Evolutionary conservation across 1,284 basidiomycete genomes (phyloP).

Genomic region (Papiliotrema flavescens): DNA sequence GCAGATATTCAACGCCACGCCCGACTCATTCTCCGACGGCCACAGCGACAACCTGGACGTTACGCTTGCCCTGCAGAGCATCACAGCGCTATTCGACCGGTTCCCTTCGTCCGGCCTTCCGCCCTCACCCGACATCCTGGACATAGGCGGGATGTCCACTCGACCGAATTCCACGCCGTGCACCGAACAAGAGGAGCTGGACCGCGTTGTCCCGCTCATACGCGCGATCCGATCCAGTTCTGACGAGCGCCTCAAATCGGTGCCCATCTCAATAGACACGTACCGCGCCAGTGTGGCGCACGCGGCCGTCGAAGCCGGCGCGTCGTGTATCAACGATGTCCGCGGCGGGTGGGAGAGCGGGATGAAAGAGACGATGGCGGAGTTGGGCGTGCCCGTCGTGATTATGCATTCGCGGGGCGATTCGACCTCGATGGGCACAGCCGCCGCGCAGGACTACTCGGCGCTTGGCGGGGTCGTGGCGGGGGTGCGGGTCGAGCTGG

Average conservation of each 20-base stretch:
- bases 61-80: slow-evolving; percentile 26
- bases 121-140: slow-evolving; percentile 64
- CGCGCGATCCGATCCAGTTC: slow-evolving; percentile 36
- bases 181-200: slow-evolving; percentile 66
- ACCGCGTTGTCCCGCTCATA: slow-evolving; percentile 70
- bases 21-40: slow-evolving; percentile 96
- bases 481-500: slow-evolving; percentile 72
- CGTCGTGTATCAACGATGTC: slow-evolving; percentile 93
- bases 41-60: slow-evolving; percentile 11
- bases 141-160: slow-evolving; percentile 93
- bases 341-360: slow-evolving; percentile 61
- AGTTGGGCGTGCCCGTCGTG: slow-evolving; percentile 63
- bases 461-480: slow-evolving; percentile 57
- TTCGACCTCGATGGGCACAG: slow-evolving; percentile 55
- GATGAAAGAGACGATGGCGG: slow-evolving; percentile 67
- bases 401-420: slow-evolving; percentile 93
- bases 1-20: slow-evolving; percentile 92
- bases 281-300: slow-evolving; percentile 81
- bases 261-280: slow-evolving; percentile 84
- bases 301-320: slow-evolving; percentile 74
- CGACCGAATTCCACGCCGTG: slow-evolving; percentile 69
- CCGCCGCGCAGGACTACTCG: slow-evolving; percentile 66
- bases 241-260: slow-evolving; percentile 21
- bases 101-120: too few relatives aligned
- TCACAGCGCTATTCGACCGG: slow-evolving; percentile 14